Base-by-base conservation (phyloP, 2,329 filamentous ascomycete genomes). In the Monilinia aucupariae region DNA sequence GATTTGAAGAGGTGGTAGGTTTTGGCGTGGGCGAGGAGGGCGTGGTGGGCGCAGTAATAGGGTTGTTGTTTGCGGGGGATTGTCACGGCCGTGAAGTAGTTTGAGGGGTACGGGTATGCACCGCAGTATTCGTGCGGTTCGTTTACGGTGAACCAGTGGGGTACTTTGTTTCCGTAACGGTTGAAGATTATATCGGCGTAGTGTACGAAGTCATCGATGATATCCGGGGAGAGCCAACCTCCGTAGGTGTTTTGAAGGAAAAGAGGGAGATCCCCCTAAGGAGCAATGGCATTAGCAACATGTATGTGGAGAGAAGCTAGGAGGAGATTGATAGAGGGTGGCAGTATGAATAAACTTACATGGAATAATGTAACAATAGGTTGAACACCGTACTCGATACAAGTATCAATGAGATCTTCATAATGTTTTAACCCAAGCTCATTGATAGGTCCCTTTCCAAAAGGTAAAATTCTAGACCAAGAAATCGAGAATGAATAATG, bases 1-100 rank as follows among this genome's bases (percentile, higher is more conserved):
- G 83, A 79, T 52, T 80, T 78, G 70, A 83, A 84, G 66, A 80
- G 82, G 67, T 77, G 77, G 45, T 79, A 81, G 0, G 81, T 74
- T 17, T 76, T 69, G 0, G 79, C 78, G 64, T 83, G 80, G 0
- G 81, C 74, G 59, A 78, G 79, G 65, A 82, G 63, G 5, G 79
- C 76, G n/a, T 76, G 72, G 60, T 78, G 75, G 25, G 75, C 75
- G 67, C 76, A 76, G 64, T 69, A 72, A 12, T 76, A 72, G 2
- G 72, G 70, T 17, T 75, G 75, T 2, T 77, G 76, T 58, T 78
- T 77, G 56, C 67, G 60, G 4, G 75, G 74, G 50, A 77, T 76
- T 1, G 69, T 68, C 43, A 70, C 72, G 50, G 72, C 69, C 47
- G 71, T 74, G 70, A 76, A 77, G 65, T 77, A 76, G 54, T 73